Evolutionary conservation across 1,139 yeast genomes (phyloP).

Genomic region (Candida freyschussii): DNA sequence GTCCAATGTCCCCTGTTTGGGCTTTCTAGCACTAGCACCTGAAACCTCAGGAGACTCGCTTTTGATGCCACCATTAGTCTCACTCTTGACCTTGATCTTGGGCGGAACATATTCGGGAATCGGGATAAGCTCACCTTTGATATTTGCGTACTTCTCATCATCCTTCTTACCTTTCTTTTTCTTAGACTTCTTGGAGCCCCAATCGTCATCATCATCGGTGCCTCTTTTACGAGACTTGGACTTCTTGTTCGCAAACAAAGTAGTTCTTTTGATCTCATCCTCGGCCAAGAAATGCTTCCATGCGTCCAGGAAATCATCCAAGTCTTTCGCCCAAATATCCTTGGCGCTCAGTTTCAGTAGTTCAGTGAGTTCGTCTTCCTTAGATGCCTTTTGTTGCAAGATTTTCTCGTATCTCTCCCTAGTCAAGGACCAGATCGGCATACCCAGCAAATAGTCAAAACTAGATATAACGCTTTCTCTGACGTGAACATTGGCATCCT

Average conservation of each 20-base stretch:
- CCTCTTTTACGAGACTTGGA: constrained; percentile 29
- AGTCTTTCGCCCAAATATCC: constrained; percentile 82
- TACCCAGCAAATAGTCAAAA: constrained; percentile 72
- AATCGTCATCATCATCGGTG: constrained; percentile 28
- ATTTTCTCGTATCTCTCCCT: constrained; percentile 81
- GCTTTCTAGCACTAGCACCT: constrained; percentile 1
- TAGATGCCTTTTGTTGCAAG: constrained; percentile 63
- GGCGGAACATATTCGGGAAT: constrained; percentile 24
- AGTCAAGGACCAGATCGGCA: constrained; percentile 94
- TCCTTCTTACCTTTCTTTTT: constrained; percentile 25
- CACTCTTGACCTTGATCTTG: constrained; percentile 23
- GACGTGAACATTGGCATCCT: constrained; percentile 27
- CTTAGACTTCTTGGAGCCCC: constrained; percentile 12
- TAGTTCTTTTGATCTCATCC: constrained; percentile 39
- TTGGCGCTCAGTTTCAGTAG: constrained; percentile 71
- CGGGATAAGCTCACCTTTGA: constrained; percentile 22
- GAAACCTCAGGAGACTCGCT: constrained; percentile 11
- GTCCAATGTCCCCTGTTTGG: constrained; percentile 8
- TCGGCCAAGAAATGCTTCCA: constrained; percentile 62
- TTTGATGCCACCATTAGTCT: constrained; percentile 17
- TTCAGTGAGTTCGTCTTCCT: constrained; percentile 65
- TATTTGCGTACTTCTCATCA: constrained; percentile 16
- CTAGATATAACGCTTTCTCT: constrained; percentile 44
- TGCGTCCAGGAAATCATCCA: constrained; percentile 62
- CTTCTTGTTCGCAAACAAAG: constrained; percentile 26